A percentile compares a stretch with the other conserved stretches of the same genome.
Conservation (phyloP, 1,139 yeast species). For the Kodamaea arcana region DNA sequence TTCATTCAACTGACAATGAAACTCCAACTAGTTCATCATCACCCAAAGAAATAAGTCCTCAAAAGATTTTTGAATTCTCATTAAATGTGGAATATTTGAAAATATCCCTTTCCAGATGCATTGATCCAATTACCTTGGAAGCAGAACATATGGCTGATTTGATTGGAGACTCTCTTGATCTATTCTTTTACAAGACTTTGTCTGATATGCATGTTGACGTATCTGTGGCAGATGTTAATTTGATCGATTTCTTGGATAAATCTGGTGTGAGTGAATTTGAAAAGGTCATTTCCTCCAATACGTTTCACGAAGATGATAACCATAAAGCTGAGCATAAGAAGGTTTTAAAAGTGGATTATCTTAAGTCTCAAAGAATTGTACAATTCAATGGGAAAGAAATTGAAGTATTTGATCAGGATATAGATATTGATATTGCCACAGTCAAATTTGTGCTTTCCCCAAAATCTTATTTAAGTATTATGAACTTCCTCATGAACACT, state of each 20-base stretch:
- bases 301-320: conserved; percentile 31
- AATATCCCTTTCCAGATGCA: conserved; percentile 65
- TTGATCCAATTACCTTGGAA: conserved; percentile 54
- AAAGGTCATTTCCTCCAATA: conserved; percentile 66
- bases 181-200: conserved; percentile 58
- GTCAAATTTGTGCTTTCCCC: conserved; percentile 74
- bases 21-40: not conserved
- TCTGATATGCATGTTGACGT: conserved; percentile 66
- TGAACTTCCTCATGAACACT: conserved; percentile 81
- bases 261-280: conserved; percentile 63
- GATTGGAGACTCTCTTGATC: conserved; percentile 58
- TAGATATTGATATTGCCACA: conserved; percentile 74
- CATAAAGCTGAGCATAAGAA: conserved; percentile 32
- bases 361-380: conserved; percentile 60
- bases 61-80: conserved; percentile 65
- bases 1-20: not conserved
- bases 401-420: conserved; percentile 75
- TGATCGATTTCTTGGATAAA: conserved; percentile 73
- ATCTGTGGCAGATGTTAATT: conserved; percentile 56
- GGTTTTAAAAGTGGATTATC: conserved; percentile 60
- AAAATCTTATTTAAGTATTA: conserved; percentile 68
- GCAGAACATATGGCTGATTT: conserved; percentile 71
- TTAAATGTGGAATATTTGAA: conserved; percentile 64
- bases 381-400: conserved; percentile 51
- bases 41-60: conserved; percentile 24